Evolutionary conservation across 768 basidiomycete species (phyloP), one percentile per base, ranked within the genome.

Genomic region (Trametes gibbosa): DNA sequence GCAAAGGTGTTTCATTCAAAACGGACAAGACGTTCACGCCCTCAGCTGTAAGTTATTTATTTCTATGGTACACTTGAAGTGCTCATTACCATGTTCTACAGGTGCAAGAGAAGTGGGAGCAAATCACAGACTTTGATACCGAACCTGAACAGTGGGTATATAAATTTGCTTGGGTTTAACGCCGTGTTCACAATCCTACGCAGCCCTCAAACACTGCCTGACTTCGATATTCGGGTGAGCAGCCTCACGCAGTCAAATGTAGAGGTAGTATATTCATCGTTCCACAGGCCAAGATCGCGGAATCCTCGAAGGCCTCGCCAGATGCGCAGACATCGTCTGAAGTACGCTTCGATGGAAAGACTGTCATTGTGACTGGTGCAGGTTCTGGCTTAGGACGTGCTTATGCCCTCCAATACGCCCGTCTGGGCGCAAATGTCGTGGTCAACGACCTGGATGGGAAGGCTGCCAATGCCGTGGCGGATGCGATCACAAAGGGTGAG

Each of bases 371-470:
- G 65, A 98, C 97, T 2, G 97, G 96, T 39, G 92, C 95, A 7
- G 96, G 96, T 41, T 92, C 90, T 25, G 97, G 96, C 52, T 85
- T 99, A 29, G 97, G 97, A 17, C 86, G 97, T 27, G 83, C 84
- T 1, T 97, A 98, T 69, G 91, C 97, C 0, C 80, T 89, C 42
- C 91, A 98, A 90, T 98, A 89, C 69, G 91, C 82, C 24, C 85
- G 83, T 53, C 84, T 95, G 9, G 96, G 97, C n/a, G 96, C 94
- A 10, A 97, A 97, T 66, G 91, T 99, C 32, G 90, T 98, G 45
- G 85, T 98, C 42, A 99, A 98, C 70, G 97, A 99, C 68, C 87
- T 98, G 47, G 93, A 81, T 70, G 89, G 87, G 68, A 91, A 94
- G 65, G 87, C 83, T 1, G 95, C 95, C 7, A 83, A 84, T 21